Evolutionary conservation across 768 basidiomycete species (phyloP), one percentile per base, ranked within the genome.

Genomic region (Leucogyrophana mollusca): DNA sequence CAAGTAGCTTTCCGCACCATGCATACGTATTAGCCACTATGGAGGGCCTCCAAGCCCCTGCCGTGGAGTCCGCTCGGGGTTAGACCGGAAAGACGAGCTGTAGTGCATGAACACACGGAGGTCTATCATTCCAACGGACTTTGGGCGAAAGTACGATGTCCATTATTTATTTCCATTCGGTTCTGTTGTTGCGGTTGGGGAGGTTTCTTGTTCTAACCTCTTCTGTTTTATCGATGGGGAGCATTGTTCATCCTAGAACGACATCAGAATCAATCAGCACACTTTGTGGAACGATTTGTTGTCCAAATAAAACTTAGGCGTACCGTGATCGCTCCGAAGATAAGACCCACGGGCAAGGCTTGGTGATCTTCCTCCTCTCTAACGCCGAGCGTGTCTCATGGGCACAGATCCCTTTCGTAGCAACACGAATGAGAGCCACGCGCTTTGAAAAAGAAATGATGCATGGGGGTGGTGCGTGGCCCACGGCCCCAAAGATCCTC

Each of bases 81-180:
- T 61, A 64, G 51, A 58, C 44, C 53, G 60, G 59, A 13, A 9
- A 9, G 9, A 18, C 16, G 25, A 22, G n/a, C 13, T 39, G 20
- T 13, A 46, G 17, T 14, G 20, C 7, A 9, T 4, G 23, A 20
- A 21, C 27, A 18, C 21, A 22, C n/a, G 34, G 18, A 7, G 10
- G 20, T 44, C 43, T 24, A 24, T 17, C 45, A 8, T 8, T 37
- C 16, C 35, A 37, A 37, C 40, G 50, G 46, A 51, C 46, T 51
- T 51, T 48, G 46, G 39, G 34, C 7, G 49, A 51, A 51, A 51
- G 46, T 51, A 51, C 49, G 46, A 22, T 22, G 27, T 30, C 27
- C 13, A 30, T 30, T 30, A 13, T 13, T 30, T 30, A 30, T 30
- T 30, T 13, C 27, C 27, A 7, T 30, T 30, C 13, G 27, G 27